Base-by-base conservation (phyloP, 2,329 filamentous ascomycete species). In the Samsoniella hepiali region DNA sequence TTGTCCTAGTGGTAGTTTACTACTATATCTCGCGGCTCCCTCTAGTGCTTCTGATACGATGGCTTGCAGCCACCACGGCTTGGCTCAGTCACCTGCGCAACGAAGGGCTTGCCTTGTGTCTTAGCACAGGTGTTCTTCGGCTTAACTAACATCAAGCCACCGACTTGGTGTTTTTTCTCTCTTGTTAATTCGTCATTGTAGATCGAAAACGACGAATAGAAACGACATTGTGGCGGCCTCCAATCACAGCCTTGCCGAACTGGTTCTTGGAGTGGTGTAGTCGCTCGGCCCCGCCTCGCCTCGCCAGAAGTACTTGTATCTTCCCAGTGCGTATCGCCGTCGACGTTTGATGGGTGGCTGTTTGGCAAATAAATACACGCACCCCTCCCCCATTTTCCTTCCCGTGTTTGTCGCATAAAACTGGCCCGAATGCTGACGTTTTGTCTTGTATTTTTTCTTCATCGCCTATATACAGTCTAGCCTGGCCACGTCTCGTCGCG, bases 401-500 rank as follows among this genome's bases (percentile, higher is more conserved):
- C 8, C 31, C 44, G 31, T 40, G 57, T n/a, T 7, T n/a, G 38
- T 22, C 47, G 27, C 47, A 53, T 44, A 22, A 53, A 34, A 40
- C 6, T 27, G 47, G 34, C 45, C 22, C 45, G 57, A 50, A 7
- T 13, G 57, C 45, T 59, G 57, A 32, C 34, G 9, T 34, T 53
- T 32, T 32, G 36, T 34, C 47, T 32, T 53, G 22, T 32, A 29
- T 34, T 36, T 32, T 53, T 36, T 38, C 42, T 59, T 59, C 42
- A 51, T 50, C 45, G 51, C 57, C 57, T 34, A 50, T 34, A 50
- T 53, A 42, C 36, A 53, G 58, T 60, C 58, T 53, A 60, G 47
- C 47, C n/a, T 29, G 22, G 58, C 58, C 58, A 60, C 58, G 58
- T 60, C 47, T 60, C 40, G 34, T 60, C 34, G 22, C 22, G 22